Evolutionary conservation across 148 eudicot species (phyloP).

Genomic region (Rhododendron vialii): DNA sequence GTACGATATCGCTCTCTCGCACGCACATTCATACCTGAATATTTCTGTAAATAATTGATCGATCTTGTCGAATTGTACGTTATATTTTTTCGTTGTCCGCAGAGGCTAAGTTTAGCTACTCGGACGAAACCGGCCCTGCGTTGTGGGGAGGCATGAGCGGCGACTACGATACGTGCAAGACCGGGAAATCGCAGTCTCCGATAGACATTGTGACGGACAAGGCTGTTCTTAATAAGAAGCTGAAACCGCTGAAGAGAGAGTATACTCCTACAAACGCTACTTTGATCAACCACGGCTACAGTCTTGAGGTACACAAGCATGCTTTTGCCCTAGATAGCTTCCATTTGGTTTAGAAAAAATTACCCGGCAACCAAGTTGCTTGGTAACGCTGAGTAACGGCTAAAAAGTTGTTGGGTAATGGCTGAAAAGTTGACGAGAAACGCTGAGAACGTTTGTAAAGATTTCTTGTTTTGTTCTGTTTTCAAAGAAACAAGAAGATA

Average conservation of each 20-base stretch:
- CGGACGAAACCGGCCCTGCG: conserved; percentile 27
- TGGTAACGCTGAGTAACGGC: no score
- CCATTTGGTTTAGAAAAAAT: neutral
- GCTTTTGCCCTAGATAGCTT: neutral
- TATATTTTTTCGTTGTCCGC: no score
- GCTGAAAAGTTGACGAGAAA: no score
- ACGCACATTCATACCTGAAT: neutral
- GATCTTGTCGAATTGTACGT: neutral
- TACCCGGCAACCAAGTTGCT: no score
- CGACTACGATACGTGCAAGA: conserved; percentile 31
- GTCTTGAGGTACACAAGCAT: conserved; percentile 31
- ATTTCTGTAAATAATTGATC: neutral
- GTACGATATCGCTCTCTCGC: neutral
- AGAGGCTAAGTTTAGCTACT: conserved; percentile 11
- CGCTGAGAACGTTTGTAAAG: neutral
- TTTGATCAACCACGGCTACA: conserved; percentile 44
- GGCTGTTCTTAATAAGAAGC: conserved; percentile 19
- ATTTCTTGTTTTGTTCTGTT: neutral
- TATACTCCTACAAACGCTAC: conserved; percentile 44
- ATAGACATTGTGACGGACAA: conserved; percentile 41
- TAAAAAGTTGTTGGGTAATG: no score
- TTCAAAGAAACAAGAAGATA: neutral
- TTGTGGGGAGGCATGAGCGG: conserved; percentile 46
- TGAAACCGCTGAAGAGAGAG: conserved; percentile 40
- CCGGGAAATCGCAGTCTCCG: conserved; percentile 74